phyloP scores from a whole-genome alignment of 2,329 filamentous ascomycete genomes.

The Samsoniella hepiali region DNA sequence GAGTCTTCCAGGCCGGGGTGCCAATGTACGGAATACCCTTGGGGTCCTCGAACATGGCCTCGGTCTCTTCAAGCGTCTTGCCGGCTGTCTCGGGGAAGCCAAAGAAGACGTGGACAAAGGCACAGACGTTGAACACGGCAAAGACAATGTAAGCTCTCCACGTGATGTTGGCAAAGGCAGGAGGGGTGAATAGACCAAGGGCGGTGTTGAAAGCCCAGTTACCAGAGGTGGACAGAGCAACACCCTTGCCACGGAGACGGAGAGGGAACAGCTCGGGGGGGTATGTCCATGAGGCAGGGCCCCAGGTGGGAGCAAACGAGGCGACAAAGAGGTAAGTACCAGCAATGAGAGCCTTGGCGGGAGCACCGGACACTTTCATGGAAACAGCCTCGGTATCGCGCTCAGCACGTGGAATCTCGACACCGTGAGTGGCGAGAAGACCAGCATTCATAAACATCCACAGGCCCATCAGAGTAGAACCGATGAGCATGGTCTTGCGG shows the following conservation, averaged over 20 bases:
- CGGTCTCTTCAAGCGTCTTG: constrained; percentile 53
- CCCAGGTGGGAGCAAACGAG: constrained; percentile 43
- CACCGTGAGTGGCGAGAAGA: constrained; percentile 47
- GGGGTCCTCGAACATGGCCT: constrained; percentile 44
- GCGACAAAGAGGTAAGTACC: constrained; percentile 65
- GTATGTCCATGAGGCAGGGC: constrained; percentile 46
- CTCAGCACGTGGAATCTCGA: constrained; percentile 40
- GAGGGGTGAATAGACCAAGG: constrained; percentile 38
- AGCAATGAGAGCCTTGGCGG: constrained; percentile 62
- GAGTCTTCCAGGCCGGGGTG: constrained; percentile 33
- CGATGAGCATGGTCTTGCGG: constrained; percentile 63
- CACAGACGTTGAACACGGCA: constrained; percentile 48
- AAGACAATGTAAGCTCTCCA: constrained; percentile 54
- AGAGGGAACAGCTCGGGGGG: constrained; percentile 40
- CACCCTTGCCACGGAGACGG: constrained; percentile 37
- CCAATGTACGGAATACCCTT: constrained; percentile 32
- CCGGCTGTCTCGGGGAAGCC: constrained; percentile 55
- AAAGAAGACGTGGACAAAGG: constrained; percentile 52
- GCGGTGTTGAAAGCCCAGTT: constrained; percentile 43
- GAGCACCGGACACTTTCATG: constrained; percentile 41
- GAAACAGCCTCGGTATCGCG: constrained; percentile 46
- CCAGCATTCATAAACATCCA: constrained; percentile 56
- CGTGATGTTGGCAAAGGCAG: constrained; percentile 38
- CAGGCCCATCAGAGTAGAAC: constrained; percentile 61
- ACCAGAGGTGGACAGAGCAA: constrained; percentile 34